Conservation (phyloP, 2,329 filamentous ascomycete species). For the Drechslerella dactyloides region DNA sequence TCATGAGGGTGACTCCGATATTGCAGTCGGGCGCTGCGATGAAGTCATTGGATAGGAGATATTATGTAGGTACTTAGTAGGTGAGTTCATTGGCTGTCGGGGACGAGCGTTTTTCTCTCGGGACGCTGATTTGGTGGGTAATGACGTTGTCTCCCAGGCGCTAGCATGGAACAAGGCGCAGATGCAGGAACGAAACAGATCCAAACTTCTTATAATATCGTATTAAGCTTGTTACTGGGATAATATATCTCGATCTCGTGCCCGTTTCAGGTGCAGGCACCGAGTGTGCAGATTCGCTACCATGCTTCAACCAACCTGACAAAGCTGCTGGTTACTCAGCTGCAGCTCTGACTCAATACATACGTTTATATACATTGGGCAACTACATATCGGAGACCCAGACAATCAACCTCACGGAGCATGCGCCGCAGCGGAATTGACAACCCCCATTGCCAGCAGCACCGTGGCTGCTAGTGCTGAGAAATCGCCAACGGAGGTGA, state of each 20-base stretch:
- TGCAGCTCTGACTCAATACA: too few species aligned
- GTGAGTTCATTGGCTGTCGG: too few species aligned
- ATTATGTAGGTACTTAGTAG: too few species aligned
- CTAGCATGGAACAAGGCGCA: not conserved
- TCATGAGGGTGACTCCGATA: too few species aligned
- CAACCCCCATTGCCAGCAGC: constrained; percentile 10
- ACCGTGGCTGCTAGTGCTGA: constrained; percentile 1
- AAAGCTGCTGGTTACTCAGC: not conserved
- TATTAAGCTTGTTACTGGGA: not conserved
- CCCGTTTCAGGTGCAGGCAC: constrained; percentile 44
- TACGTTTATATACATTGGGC: too few species aligned
- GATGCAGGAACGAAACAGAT: constrained; percentile 47
- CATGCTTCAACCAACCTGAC: not conserved
- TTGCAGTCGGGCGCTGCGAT: too few species aligned
- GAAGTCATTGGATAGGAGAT: too few species aligned
- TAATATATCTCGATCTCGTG: constrained; percentile 27
- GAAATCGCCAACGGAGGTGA: constrained; percentile 6
- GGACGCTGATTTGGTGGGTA: not conserved
- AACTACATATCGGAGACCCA: too few species aligned
- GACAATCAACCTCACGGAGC: too few species aligned
- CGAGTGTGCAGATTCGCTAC: not conserved
- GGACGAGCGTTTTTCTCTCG: too few species aligned
- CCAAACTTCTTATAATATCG: not conserved
- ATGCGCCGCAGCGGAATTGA: too few species aligned
- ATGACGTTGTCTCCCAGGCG: not conserved